Evolutionary conservation across 139 green algal genomes (phyloP).

Genomic region (Desmodesmus armatus): DNA sequence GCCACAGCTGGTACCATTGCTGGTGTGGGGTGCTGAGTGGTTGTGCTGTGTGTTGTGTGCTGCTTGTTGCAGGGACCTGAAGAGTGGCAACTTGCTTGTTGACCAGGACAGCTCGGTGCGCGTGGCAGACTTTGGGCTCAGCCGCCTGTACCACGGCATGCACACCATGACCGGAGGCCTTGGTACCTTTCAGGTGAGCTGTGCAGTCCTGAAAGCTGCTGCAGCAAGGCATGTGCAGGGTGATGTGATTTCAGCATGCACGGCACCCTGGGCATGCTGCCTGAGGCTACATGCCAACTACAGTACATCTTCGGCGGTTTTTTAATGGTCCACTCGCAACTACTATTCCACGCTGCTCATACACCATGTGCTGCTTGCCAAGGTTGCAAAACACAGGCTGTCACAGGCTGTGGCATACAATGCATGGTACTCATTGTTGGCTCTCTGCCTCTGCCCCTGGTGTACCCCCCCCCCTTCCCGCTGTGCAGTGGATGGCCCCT

Average conservation of each 20-base stretch:
- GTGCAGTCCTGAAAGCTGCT: not conserved
- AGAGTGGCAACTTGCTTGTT: slow-evolving; percentile 77
- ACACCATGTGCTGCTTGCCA: no score
- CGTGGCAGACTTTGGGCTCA: slow-evolving; percentile 69
- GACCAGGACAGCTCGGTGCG: slow-evolving; percentile 48
- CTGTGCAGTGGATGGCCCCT: slow-evolving; percentile 70
- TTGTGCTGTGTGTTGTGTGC: not conserved
- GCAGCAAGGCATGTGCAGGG: not conserved
- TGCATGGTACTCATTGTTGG: no score
- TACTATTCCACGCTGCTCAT: no score
- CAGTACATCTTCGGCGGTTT: no score
- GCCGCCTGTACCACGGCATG: slow-evolving; percentile 38
- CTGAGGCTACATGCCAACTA: no score
- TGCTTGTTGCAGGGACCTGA: slow-evolving; percentile 53
- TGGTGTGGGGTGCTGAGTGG: not conserved
- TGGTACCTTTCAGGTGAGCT: slow-evolving; percentile 64
- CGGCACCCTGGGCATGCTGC: not conserved
- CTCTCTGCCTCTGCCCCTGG: not conserved
- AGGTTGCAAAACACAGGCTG: no score
- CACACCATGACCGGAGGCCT: slow-evolving; percentile 64
- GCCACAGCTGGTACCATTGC: no score
- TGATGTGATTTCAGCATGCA: not conserved
- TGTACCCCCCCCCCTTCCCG: no score
- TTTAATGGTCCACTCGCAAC: no score
- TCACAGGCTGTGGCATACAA: no score